Evolutionary conservation across 192 early-diverging fungal genomes (phyloP), one percentile per base, ranked within the genome.

Genomic region (Gamsiella multidivaricata): DNA sequence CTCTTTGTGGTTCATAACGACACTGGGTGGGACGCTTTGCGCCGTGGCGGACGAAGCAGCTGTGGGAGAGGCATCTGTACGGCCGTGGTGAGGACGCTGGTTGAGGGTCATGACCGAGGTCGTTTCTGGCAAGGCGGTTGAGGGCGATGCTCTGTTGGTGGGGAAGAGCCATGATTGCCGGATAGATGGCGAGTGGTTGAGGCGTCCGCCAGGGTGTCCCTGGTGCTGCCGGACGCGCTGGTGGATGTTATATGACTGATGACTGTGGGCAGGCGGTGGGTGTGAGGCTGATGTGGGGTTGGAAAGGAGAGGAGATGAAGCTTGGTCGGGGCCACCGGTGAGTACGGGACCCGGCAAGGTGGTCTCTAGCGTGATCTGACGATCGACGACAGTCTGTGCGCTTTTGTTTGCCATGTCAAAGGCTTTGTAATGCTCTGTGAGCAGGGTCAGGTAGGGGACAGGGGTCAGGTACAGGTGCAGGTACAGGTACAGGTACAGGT

Each of bases 111-210:
- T 69, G 29, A 78, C 65, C 3, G 65, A 69, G 22, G 65, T 64
- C 23, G 74, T 64, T 34, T 78, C 74, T 18, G 73, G 73, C 18
- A 50, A 26, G 9, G 65, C 59, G 11, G 74, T 78, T 17, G 74
- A 78, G 23, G 74, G 74, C 0, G 74, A 68, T 2, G 74, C 74
- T 52, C 74, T 49, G 41, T 69, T 56, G 22, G 74, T 64, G 20
- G 74, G 74, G 51, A 78, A 68, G 37, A 78, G 53, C 74, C 74
- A 78, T 5, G 74, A 78, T 32, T 78, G 74, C n/a, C 74, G 74
- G 29, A 78, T 56, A 32, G 72, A 76, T 12, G 72, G 72, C 6
- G 74, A 69, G 3, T 67, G 28, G 51, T 56, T 64, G 32, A 32
- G 22, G 20, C 74, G 43, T 14, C 45, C 52, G 31, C 54, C 54